Evolutionary conservation across 306 rosid genomes (phyloP), one percentile per base, ranked within the genome.

Genomic region (Lathyrus tuberosus): DNA sequence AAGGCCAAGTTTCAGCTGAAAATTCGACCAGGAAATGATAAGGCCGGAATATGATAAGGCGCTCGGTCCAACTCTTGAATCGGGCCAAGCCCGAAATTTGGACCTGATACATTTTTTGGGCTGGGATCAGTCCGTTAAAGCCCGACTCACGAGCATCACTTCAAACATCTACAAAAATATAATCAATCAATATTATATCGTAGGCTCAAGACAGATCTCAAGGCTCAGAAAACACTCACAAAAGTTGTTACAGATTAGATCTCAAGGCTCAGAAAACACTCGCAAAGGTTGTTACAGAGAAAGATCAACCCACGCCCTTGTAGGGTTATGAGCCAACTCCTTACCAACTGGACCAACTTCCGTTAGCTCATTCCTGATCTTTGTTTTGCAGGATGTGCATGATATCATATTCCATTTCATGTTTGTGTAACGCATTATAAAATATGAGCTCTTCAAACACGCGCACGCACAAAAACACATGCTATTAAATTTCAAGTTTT

Each of bases 351-450:
- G 40, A 35, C 40, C 8, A 33, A 6, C 38, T 33, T 33, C 38
- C 8, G 38, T 33, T 33, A 6, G 38, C 8, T 35, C 40, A 6
- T 35, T 44, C 8, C 8, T 13, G 49, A 12, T n/a, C 16, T 44
- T 48, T 7, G 24, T 16, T 16, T 48, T 4, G 2, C 5, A 16
- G 10, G 54, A 48, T 48, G 10, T 7, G 24, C 11, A 48, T 16
- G 24, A 48, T 48, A 48, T 48, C 54, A 48, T 16, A 15, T 3
- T 53, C 24, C 28, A 43, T 63, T 53, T 56, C 37, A 76, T 46
- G 51, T 11, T 44, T 22, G 60, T 49, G 24, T 44, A 35, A 17
- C 28, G 40, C 4, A 15, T 49, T 44, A 40, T 2, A 1, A 52
- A 17, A 52, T 22, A 17, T 24, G 22, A 48, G n/a, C 16, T 18